Conservation (phyloP, 495 filamentous ascomycete genomes). For the Friedmanniomyces endolithicus region DNA sequence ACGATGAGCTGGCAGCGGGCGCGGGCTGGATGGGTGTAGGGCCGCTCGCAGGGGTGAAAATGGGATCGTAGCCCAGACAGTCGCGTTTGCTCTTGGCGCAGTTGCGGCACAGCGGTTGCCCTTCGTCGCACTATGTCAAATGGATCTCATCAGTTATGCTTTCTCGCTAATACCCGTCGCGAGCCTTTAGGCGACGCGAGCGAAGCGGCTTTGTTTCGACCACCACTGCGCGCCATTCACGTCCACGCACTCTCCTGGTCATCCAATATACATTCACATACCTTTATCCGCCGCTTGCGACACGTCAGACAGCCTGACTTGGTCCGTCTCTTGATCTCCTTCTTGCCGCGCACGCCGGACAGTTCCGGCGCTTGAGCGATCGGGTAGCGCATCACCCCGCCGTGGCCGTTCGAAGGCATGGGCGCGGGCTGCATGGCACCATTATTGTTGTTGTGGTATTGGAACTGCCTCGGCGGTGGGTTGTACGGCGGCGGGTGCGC, state of each 20-base stretch:
- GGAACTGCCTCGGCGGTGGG: not conserved
- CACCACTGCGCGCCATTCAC: not conserved
- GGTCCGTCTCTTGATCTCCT: slow-evolving; percentile 96
- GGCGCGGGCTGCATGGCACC: slow-evolving; percentile 7
- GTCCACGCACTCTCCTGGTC: not conserved
- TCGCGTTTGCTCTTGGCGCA: slow-evolving; percentile 97
- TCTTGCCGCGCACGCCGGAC: slow-evolving; percentile 78
- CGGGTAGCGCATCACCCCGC: slow-evolving; percentile 42
- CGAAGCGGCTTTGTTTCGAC: not conserved
- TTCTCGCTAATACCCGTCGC: slow-evolving; percentile 2
- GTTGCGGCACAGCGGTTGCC: slow-evolving; percentile 87
- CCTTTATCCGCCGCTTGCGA: slow-evolving; percentile 96
- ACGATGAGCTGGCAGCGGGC: slow-evolving; percentile 21
- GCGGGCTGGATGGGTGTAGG: slow-evolving; percentile 64
- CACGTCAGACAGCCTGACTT: slow-evolving; percentile 97
- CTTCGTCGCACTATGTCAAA: slow-evolving; percentile 74
- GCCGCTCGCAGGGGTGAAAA: slow-evolving; percentile 80
- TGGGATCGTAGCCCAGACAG: slow-evolving; percentile 93
- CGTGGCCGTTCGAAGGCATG: slow-evolving; percentile 3
- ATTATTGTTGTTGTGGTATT: not conserved
- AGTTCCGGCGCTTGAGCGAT: slow-evolving; percentile 49
- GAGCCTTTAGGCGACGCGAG: not conserved
- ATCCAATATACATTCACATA: slow-evolving; percentile 37
- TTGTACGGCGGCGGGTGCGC: not conserved
- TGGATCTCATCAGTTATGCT: slow-evolving; percentile 3